Evolutionary conservation across 2,329 filamentous ascomycete genomes (phyloP).

Genomic region (Drechslerella stenobrocha): DNA sequence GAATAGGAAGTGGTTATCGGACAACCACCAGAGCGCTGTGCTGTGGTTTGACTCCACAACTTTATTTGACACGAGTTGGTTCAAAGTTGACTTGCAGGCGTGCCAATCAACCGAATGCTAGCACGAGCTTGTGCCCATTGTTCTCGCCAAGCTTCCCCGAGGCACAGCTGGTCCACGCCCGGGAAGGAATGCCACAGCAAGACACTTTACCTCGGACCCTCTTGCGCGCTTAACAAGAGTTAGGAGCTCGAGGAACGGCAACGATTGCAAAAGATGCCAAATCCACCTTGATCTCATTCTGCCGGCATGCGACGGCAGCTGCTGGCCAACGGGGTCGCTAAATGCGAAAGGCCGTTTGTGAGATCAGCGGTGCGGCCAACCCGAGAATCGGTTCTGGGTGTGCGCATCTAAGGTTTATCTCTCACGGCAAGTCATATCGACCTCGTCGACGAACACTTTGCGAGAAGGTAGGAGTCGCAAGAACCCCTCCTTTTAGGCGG

Average conservation of each 20-base stretch:
- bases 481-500: constrained; percentile 2
- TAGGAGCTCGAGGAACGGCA: not conserved
- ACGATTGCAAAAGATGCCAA: not conserved
- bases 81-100: constrained; percentile 34
- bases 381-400: not conserved
- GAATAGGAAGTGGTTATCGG: not conserved
- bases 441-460: constrained; percentile 13
- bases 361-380: constrained; percentile 42
- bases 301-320: constrained; percentile 13
- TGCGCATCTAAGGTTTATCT: not conserved
- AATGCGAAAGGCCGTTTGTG: constrained; percentile 23
- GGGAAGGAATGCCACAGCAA: constrained; percentile 20
- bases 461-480: constrained; percentile 22
- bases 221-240: constrained; percentile 1
- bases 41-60: constrained; percentile 14
- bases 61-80: constrained; percentile 30
- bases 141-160: constrained; percentile 15
- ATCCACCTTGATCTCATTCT: constrained; percentile 13
- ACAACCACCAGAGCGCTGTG: not conserved
- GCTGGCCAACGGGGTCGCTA: constrained; percentile 23
- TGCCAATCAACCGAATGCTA: constrained; percentile 32
- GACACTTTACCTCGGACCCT: constrained; percentile 19
- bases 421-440: not conserved
- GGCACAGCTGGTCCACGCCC: constrained; percentile 1
- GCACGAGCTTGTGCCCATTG: constrained; percentile 13